Conservation (phyloP, 768 basidiomycete genomes). For the Tephrocybe sp. region DNA sequence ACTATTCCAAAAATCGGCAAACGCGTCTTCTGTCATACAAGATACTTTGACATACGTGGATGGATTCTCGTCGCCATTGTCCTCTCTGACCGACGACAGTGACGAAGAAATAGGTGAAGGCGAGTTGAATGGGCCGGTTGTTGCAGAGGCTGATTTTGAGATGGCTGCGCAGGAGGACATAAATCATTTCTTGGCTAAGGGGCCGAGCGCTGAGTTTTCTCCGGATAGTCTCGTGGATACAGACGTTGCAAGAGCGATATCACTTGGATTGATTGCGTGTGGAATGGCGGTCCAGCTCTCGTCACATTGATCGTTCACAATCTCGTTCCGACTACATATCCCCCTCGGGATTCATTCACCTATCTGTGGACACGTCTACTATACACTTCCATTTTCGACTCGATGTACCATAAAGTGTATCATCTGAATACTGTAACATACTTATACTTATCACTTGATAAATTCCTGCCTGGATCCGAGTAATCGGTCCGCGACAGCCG, state of each 20-base stretch:
- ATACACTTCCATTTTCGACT: not conserved
- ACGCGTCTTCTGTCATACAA: not conserved
- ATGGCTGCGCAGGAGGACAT: slow-evolving; percentile 19
- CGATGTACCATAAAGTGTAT: not conserved
- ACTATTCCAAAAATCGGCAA: not conserved
- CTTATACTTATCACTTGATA: too few relatives aligned
- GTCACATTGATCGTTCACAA: not conserved
- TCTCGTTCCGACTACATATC: not conserved
- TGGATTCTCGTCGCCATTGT: slow-evolving; percentile 11
- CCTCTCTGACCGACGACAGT: slow-evolving; percentile 7
- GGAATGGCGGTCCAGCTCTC: slow-evolving; percentile 19
- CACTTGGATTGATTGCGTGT: slow-evolving; percentile 21
- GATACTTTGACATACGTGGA: not conserved
- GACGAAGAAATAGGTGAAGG: slow-evolving; percentile 13
- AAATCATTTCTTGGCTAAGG: slow-evolving; percentile 14
- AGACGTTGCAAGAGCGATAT: slow-evolving; percentile 26
- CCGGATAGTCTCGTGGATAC: slow-evolving; percentile 22
- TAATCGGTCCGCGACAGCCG: too few relatives aligned
- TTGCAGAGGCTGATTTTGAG: slow-evolving; percentile 17
- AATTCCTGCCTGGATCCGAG: too few relatives aligned
- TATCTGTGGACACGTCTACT: not conserved
- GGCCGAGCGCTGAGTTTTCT: slow-evolving; percentile 15
- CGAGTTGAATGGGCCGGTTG: slow-evolving; percentile 14
- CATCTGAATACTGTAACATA: not conserved
- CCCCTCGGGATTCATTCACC: not conserved